These are phyloP conservation scores for Clarkia xantiana DNA, from an alignment of 345 rosid genomes.

Conservation along the genomic window DNA sequence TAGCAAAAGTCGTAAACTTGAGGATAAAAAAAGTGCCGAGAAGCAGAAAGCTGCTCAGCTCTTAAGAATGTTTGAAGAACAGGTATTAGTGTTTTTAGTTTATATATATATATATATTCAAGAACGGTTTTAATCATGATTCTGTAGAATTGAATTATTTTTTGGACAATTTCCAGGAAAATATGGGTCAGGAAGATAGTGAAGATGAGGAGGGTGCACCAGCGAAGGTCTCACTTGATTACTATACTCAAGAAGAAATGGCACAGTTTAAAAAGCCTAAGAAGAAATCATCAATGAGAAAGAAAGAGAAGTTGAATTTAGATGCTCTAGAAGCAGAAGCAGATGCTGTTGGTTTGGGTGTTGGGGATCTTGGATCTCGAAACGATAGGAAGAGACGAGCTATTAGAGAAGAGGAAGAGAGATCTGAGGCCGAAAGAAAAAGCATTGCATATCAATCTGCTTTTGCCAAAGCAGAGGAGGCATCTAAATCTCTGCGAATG, in stretches of 20 bases:
- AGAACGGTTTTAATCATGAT: too few species aligned
- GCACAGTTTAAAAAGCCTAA: slow-evolving; percentile 75
- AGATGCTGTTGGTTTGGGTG: slow-evolving; percentile 62
- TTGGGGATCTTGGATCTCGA: slow-evolving; percentile 89
- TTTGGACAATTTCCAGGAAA: slow-evolving; percentile 40
- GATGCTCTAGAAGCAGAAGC: slow-evolving; percentile 92
- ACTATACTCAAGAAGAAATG: slow-evolving; percentile 83
- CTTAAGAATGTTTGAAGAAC: slow-evolving; percentile 79
- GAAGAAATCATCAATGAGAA: slow-evolving; percentile 59
- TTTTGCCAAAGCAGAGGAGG: slow-evolving; percentile 75
- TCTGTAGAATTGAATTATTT: neutral
- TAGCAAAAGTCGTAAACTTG: slow-evolving; percentile 58
- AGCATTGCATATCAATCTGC: slow-evolving; percentile 66
- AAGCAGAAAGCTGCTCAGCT: slow-evolving; percentile 71
- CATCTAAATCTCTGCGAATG: slow-evolving; percentile 56
- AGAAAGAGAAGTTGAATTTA: slow-evolving; percentile 77
- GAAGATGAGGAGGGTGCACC: slow-evolving; percentile 54
- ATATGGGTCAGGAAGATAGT: slow-evolving; percentile 44
- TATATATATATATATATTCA: neutral
- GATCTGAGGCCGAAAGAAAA: slow-evolving; percentile 62
- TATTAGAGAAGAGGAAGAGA: slow-evolving; percentile 62
- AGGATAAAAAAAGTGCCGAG: slow-evolving; percentile 50
- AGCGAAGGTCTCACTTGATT: slow-evolving; percentile 60
- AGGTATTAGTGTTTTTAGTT: slow-evolving; percentile 26
- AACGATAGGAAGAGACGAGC: slow-evolving; percentile 71